Conservation (phyloP, 2,329 filamentous ascomycete species). For the Aspergillus ustus region DNA sequence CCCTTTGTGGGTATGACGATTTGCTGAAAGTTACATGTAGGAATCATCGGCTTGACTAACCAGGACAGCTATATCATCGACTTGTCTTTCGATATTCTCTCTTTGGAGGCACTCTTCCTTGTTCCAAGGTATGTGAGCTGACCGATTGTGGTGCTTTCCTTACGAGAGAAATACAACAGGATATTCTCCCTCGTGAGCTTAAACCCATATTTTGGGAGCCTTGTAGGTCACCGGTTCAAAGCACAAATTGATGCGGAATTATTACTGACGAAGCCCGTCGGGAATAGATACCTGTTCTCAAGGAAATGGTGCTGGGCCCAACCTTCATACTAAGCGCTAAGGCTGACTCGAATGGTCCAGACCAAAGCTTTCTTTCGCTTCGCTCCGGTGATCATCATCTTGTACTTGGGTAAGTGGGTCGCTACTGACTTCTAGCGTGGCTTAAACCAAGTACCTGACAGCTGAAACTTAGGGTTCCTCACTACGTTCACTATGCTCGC, state of each 20-base stretch:
- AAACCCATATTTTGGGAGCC: slow-evolving; percentile 78
- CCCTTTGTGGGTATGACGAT: not conserved
- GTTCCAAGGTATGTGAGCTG: slow-evolving; percentile 64
- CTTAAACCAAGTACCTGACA: slow-evolving; percentile 6
- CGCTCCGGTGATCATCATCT: slow-evolving; percentile 73
- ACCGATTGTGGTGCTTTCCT: slow-evolving; percentile 5
- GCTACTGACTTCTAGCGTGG: not conserved
- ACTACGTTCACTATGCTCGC: slow-evolving; percentile 73
- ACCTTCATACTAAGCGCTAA: slow-evolving; percentile 17
- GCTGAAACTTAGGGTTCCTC: slow-evolving; percentile 68
- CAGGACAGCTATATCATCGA: slow-evolving; percentile 69
- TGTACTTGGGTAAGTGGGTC: slow-evolving; percentile 69
- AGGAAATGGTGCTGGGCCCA: slow-evolving; percentile 73
- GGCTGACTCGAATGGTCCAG: slow-evolving; percentile 44
- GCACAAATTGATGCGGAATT: slow-evolving; percentile 10
- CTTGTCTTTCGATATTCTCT: slow-evolving; percentile 84
- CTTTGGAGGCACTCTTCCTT: slow-evolving; percentile 86
- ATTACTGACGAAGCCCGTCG: slow-evolving; percentile 26
- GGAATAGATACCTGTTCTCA: slow-evolving; percentile 76
- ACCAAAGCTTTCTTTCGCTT: slow-evolving; percentile 89
- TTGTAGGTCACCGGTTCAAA: slow-evolving; percentile 38
- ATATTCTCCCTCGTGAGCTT: slow-evolving; percentile 86
- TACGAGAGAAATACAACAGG: slow-evolving; percentile 46
- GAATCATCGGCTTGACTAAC: slow-evolving; percentile 68
- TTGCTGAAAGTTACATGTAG: slow-evolving; percentile 42